Percentiles rank a stretch among this genome's conserved stretches.
These are phyloP conservation scores for Yamadazyma taylorii DNA, from an alignment of 1,139 yeast genomes.

Conservation along the genomic window DNA sequence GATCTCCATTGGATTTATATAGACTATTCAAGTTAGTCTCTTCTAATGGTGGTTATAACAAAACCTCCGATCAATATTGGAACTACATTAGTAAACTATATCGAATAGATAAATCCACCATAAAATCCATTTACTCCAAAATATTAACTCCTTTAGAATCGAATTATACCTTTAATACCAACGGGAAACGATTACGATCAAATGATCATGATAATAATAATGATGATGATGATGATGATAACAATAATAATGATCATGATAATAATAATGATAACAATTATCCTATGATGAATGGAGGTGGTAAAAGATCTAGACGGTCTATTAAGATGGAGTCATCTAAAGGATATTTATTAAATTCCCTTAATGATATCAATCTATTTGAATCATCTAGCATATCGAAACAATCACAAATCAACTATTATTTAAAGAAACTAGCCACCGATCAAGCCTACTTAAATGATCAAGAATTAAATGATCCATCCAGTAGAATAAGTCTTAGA, in stretches of 20 bases:
- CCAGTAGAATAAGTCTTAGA: conserved; percentile 39
- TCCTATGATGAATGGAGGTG: conserved; percentile 19
- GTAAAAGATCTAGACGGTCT: conserved; percentile 44
- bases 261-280: no score
- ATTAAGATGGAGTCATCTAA: conserved; percentile 45
- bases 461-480: conserved; percentile 33
- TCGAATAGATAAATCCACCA: not conserved
- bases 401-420: conserved; percentile 27
- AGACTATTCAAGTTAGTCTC: conserved; percentile 51
- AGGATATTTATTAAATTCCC: conserved; percentile 50
- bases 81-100: conserved; percentile 68
- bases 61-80: conserved; percentile 60
- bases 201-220: no score
- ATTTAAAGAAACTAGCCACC: conserved; percentile 20
- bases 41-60: conserved; percentile 57
- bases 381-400: conserved; percentile 24
- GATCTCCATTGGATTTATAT: conserved; percentile 44
- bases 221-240: no score
- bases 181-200: not conserved
- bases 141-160: not conserved
- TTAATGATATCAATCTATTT: conserved; percentile 18
- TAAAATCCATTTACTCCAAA: not conserved
- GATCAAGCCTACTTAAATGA: conserved; percentile 27
- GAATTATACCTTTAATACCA: not conserved
- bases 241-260: no score